Evolutionary conservation across 495 filamentous ascomycete species (phyloP).

Genomic region (Podospora didyma): DNA sequence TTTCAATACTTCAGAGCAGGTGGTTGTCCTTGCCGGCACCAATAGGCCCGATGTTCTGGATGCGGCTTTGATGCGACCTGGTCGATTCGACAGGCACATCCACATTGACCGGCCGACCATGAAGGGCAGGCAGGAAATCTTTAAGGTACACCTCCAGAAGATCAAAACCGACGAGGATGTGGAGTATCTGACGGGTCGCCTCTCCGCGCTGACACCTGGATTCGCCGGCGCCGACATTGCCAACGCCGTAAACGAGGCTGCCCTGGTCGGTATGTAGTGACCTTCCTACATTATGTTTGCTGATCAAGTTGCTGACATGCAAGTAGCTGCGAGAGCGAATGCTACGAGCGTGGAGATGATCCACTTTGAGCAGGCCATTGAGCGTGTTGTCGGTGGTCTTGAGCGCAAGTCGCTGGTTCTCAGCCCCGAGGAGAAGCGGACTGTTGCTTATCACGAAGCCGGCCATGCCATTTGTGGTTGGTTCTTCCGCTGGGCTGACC

Average conservation of each 20-base stretch:
- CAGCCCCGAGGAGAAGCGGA: conserved; percentile 86
- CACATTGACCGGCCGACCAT: conserved; percentile 90
- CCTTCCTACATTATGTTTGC: background rate
- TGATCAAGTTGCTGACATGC: conserved; percentile 26
- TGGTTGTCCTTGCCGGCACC: conserved; percentile 96
- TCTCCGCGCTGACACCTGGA: conserved; percentile 88
- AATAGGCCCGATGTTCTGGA: conserved; percentile 93
- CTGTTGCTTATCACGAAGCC: conserved; percentile 96
- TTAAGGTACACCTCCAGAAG: conserved; percentile 86
- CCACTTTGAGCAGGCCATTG: conserved; percentile 96
- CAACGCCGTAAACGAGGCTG: conserved; percentile 97
- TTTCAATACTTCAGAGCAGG: conserved; percentile 95
- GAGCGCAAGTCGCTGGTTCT: conserved; percentile 96
- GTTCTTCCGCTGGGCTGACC: conserved; percentile 95
- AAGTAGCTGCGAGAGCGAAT: conserved; percentile 71
- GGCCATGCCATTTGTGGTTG: conserved; percentile 98
- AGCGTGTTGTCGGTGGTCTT: conserved; percentile 91
- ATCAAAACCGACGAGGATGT: conserved; percentile 87
- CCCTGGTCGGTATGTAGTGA: conserved; percentile 76
- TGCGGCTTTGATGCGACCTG: conserved; percentile 91
- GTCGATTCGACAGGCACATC: conserved; percentile 95
- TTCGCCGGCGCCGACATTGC: conserved; percentile 98
- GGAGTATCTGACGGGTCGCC: conserved; percentile 78
- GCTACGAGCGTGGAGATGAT: conserved; percentile 74
- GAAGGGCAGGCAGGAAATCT: conserved; percentile 95